Base-by-base conservation (phyloP, 2,329 filamentous ascomycete genomes). In the Epichloe scottii region DNA sequence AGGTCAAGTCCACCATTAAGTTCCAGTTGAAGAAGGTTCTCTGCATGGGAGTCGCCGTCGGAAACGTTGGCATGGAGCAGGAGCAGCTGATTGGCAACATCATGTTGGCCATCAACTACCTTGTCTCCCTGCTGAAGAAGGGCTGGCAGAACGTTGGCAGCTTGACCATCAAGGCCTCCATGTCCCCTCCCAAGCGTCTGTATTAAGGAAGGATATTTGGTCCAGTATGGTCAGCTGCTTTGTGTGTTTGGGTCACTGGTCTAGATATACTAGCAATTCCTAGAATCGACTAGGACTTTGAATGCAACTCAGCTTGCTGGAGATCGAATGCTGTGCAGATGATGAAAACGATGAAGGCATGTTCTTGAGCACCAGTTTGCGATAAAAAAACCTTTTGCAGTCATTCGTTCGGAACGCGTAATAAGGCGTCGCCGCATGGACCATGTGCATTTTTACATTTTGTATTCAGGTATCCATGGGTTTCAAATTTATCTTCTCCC, bases 11-110 rank as follows among this genome's bases (percentile, higher is more conserved):
- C 66, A 98, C 93, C 75, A 97, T 98, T 86, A 98, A 98, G 86
- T 98, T 98, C 87, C 90, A 98, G 84, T 82, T 98, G 69, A 98
- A 98, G 89, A 98, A 98, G 88, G 93, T 98, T 73, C 83, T 98
- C 65, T 98, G 93, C 83, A 90, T 98, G 84, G 93, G 91, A 86
- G 91, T 97, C 71, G 93, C 93, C 65, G 88, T 98, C 69, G 93
- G 93, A 71, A 95, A 98, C 77, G 93, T 98, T 66, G 89, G 85
- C 67, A 98, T 98, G 93, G 86, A 81, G 60, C 78, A 89, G 78
- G 93, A 98, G 69, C 88, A 96, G 81, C 79, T 98, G 63, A 85
- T 98, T 63, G 87, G 82, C 71, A 98, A 98, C 86, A 90, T 97
- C 77, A 98, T 98, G 93, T 78, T 98, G 78, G 82, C 91, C 76